These are phyloP conservation scores for Citrullus colocynthis DNA, from an alignment of 306 rosid species.

Conservation along the genomic window DNA sequence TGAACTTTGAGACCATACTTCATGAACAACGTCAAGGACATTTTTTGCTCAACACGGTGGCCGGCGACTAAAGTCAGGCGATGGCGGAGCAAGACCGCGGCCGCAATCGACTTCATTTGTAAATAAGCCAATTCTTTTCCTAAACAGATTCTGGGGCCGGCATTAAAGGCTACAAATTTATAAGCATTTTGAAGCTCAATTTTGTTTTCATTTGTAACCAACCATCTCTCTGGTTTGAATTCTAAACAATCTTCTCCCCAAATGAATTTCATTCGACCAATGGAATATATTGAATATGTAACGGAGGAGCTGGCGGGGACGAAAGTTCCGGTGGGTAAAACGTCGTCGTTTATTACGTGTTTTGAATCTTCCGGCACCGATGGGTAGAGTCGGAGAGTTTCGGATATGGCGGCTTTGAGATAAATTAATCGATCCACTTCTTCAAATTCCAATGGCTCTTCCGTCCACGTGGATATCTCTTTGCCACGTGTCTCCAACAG, in stretches of 20 bases:
- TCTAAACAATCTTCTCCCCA: constrained; percentile 94
- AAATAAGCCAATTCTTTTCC: constrained; percentile 85
- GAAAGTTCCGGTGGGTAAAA: constrained; percentile 51
- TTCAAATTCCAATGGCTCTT: constrained; percentile 57
- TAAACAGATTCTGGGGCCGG: constrained; percentile 74
- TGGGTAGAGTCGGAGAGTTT: constrained; percentile 72
- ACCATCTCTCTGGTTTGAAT: constrained; percentile 83
- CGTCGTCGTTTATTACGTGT: constrained; percentile 49
- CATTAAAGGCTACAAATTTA: constrained; percentile 64
- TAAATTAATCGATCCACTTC: constrained; percentile 67
- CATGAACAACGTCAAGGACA: constrained; percentile 90
- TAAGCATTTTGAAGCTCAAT: constrained; percentile 44
- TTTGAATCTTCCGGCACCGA: constrained; percentile 86
- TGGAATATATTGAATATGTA: constrained; percentile 60
- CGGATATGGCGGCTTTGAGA: constrained; percentile 67
- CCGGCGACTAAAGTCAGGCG: constrained; percentile 39
- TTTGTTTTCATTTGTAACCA: constrained; percentile 32
- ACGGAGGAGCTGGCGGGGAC: constrained; percentile 56
- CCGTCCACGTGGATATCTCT: constrained; percentile 33
- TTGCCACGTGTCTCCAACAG: constrained; percentile 58
- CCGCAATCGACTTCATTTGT: constrained; percentile 88
- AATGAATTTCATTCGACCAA: constrained; percentile 65
- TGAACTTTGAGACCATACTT: constrained; percentile 67
- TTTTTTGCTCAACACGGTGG: constrained; percentile 82
- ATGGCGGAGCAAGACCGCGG: constrained; percentile 60